Evolutionary conservation across 371 early-diverging fungal species (phyloP), one percentile per base, ranked within the genome.

Genomic region (Mortierella sp.): DNA sequence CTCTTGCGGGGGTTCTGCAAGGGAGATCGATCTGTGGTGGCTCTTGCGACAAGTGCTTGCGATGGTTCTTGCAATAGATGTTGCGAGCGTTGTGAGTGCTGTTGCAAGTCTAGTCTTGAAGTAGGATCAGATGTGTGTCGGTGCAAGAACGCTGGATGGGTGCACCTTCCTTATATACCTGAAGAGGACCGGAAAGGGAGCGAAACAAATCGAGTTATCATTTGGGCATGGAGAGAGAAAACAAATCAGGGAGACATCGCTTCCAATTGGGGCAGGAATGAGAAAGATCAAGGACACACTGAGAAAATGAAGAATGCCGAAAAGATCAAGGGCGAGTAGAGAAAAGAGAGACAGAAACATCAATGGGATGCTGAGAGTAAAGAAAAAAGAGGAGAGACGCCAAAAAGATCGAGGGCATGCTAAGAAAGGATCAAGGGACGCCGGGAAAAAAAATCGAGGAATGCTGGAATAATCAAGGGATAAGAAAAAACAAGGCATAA

Each of bases 61-160:
- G 53, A 53, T 53, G 22, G 53, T 5, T 53, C 53, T 53, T 53
- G 53, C 16, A 53, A 22, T 6, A 53, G n/a, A 22, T 53, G 52
- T 52, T 52, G 19, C 52, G 52, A 52, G 26, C 22, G 53, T 29
- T 53, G 53, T 11, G 53, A 53, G 53, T 53, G 53, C 53, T 53
- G 2, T 53, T 53, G 29, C 16, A 9, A 53, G 29, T n/a, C 4
- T 5, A 1, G 53, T 53, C 9, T 53, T 53, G 53, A n/a, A 53
- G 53, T 53, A 53, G 29, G 29, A 53, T 53, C 53, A 53, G 53
- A 26, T 53, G 10, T 53, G n/a, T 5, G n/a, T 44, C 53, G 53
- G 24, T 53, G 24, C 53, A 53, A n/a, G 53, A 53, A n/a, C n/a
- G n/a, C n/a, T 6, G 53, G 8, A 9, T 16, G 53, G n/a, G 29